phyloP scores from a whole-genome alignment of 2,329 filamentous ascomycete species.

The Drechslera avenae region DNA sequence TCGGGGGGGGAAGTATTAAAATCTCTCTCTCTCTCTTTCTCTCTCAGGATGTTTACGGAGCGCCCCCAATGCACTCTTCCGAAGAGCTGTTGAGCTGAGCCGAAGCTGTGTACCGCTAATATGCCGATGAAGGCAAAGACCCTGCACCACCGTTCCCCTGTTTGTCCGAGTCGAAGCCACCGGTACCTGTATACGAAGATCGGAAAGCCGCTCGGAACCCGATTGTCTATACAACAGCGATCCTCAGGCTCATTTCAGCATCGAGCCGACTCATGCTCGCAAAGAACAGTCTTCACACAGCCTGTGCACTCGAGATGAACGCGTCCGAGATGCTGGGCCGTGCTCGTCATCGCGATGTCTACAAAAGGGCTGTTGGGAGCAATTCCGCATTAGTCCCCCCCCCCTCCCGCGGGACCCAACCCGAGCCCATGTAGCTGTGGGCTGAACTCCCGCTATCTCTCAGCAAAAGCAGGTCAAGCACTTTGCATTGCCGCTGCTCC shows the following conservation, averaged over 20 bases:
- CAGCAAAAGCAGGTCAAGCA: slow-evolving; percentile 20
- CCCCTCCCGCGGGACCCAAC: slow-evolving; percentile 26
- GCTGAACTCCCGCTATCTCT: slow-evolving; percentile 30
- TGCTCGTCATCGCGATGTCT: slow-evolving; percentile 8
- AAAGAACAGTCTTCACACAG: background rate
- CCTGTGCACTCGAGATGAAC: background rate
- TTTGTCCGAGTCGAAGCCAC: slow-evolving; percentile 18
- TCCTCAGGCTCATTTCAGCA: background rate
- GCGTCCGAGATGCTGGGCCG: background rate
- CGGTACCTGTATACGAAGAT: slow-evolving; percentile 6
- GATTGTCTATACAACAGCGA: slow-evolving; percentile 3
- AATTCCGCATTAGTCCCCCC: slow-evolving; percentile 29
- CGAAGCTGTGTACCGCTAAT: slow-evolving; percentile 33
- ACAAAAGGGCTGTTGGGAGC: slow-evolving; percentile 23
- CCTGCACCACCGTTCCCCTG: slow-evolving; percentile 24
- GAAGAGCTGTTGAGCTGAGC: slow-evolving; percentile 45
- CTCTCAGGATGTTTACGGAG: slow-evolving; percentile 26
- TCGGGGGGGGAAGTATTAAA: too few species aligned
- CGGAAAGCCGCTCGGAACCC: slow-evolving; percentile 26
- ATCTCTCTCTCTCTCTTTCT: slow-evolving; percentile 28
- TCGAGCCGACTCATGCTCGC: background rate
- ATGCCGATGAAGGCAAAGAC: slow-evolving; percentile 35
- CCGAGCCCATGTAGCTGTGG: slow-evolving; percentile 13
- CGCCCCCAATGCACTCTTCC: slow-evolving; percentile 41
- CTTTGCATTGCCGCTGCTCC: slow-evolving; percentile 19